A percentile compares a stretch with the other conserved stretches of the same genome.
Conservation (phyloP, 164 flowering plant species). For the Paratinospora sagittata region DNA sequence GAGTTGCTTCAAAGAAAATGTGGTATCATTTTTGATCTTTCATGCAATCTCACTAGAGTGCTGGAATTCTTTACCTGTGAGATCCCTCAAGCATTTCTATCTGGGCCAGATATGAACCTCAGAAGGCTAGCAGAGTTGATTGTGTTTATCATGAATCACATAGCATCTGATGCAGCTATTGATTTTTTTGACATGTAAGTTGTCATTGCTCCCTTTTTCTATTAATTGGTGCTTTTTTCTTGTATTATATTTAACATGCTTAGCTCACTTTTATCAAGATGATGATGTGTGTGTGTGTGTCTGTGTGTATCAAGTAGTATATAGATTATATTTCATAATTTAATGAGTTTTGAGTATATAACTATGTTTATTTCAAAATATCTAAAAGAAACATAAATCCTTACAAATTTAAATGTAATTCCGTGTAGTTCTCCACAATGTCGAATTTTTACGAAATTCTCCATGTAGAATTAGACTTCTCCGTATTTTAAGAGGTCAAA, state of each 20-base stretch:
- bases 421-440: no score
- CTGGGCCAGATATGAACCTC: slow-evolving; percentile 71
- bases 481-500: no score
- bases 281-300: no score
- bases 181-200: slow-evolving; percentile 84
- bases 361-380: no score
- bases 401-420: no score
- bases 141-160: slow-evolving; percentile 67
- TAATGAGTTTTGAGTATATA: no score
- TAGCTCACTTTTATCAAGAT: not conserved
- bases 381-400: no score
- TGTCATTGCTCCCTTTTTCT: slow-evolving; percentile 1
- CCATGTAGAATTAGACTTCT: no score
- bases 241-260: not conserved
- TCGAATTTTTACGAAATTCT: no score
- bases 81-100: slow-evolving; percentile 79
- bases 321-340: no score
- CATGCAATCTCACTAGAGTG: slow-evolving; percentile 87
- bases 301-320: no score
- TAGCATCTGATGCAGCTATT: slow-evolving; percentile 58
- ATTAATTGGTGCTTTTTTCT: not conserved
- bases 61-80: slow-evolving; percentile 78
- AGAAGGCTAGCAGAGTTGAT: slow-evolving; percentile 75
- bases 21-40: slow-evolving; percentile 79
- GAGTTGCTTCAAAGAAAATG: slow-evolving; percentile 86